Conservation (phyloP, 129 eudicot genomes). For the Centrapalus pauciflorus region DNA sequence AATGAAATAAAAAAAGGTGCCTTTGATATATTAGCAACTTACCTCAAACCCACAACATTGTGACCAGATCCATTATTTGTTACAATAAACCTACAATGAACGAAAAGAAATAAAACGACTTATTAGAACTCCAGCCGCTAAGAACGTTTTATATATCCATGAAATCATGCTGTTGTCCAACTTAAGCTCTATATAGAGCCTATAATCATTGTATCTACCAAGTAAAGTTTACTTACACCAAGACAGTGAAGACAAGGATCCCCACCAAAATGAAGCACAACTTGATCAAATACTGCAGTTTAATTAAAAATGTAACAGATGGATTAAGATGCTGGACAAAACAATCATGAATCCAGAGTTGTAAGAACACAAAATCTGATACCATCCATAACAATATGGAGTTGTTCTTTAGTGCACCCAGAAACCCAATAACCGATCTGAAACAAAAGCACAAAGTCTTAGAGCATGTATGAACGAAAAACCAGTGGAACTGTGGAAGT, state of each 20-base stretch:
- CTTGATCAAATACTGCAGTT: conserved; percentile 73
- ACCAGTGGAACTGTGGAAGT: too few species aligned
- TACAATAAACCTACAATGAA: conserved; percentile 62
- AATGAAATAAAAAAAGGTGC: background rate
- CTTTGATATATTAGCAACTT: conserved; percentile 28
- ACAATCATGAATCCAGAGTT: background rate
- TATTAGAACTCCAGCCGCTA: background rate
- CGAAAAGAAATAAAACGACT: background rate
- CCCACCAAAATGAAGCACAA: conserved; percentile 75
- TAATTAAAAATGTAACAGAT: background rate
- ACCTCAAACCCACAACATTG: conserved; percentile 68
- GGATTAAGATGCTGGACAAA: background rate
- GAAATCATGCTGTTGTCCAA: background rate
- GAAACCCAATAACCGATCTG: conserved; percentile 83
- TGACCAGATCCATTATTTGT: conserved; percentile 94
- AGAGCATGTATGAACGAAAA: background rate
- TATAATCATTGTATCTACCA: background rate
- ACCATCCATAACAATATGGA: conserved; percentile 79
- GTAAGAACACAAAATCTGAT: conserved; percentile 20
- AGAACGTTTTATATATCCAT: background rate
- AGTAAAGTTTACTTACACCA: conserved; percentile 59
- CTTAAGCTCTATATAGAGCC: background rate
- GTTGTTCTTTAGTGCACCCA: conserved; percentile 89
- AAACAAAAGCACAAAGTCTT: conserved; percentile 12
- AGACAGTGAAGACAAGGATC: conserved; percentile 74